Base-by-base conservation (phyloP, 2,329 filamentous ascomycete species). In the Rhytidhysteron rufulum region DNA sequence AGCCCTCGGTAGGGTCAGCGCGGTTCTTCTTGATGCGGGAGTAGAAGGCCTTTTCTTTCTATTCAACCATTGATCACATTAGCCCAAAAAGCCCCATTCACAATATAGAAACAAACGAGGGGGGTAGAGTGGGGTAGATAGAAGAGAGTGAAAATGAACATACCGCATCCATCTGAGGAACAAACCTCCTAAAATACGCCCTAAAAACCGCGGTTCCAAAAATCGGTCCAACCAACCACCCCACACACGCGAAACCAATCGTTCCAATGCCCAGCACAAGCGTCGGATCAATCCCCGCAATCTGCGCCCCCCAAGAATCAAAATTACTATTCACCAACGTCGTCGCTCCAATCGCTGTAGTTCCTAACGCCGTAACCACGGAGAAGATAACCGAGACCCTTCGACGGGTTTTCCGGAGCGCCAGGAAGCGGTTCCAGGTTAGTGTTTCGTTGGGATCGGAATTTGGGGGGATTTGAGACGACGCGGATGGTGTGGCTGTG, bases 41-140 rank as follows among this genome's bases (percentile, higher is more conserved):
- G 67, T 91, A 96, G 73, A 98, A 96, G 65, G 91, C 85, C 57
- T 83, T 88, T 70, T 98, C 93, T 78, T 96, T 97, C 78, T 87
- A 53, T 42, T 37, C 3, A 20, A 29, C 16, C 16, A 22, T 9
- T 33, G n/a, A n/a, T n/a, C n/a, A n/a, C n/a, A n/a, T n/a, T n/a
- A n/a, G n/a, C n/a, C n/a, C n/a, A n/a, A n/a, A n/a, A n/a, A n/a
- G n/a, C n/a, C 31, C 31, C 16, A 29, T 29, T 29, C 25, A 29
- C 9, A 29, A 29, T 9, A 33, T 8, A 21, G 22, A 21, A 18
- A 20, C 19, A 30, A 35, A 15, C 3, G 11, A 22, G 21, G 25
- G 20, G 8, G 16, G n/a, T 3, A 34, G 21, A 40, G 9, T 6
- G 25, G 4, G 15, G 20, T n/a, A n/a, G n/a, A n/a, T n/a, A n/a